These are phyloP conservation scores for Filobasidium floriforme DNA, from an alignment of 768 basidiomycete species.

Conservation along the genomic window DNA sequence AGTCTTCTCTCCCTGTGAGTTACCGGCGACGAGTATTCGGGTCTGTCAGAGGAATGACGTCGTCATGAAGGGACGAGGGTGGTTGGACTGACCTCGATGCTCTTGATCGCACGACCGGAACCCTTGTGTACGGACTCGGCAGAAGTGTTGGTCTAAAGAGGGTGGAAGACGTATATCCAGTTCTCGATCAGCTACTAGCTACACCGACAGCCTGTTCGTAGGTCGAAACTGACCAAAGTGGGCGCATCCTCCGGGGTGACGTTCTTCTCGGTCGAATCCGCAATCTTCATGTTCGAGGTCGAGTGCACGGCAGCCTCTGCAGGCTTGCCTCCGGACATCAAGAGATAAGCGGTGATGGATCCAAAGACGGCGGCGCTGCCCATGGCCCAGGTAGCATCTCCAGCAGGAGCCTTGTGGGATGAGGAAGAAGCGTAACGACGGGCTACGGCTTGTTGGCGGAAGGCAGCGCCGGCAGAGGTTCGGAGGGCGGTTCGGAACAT, in stretches of 20 bases:
- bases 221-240: slow-evolving; percentile 1
- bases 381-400: slow-evolving; percentile 20
- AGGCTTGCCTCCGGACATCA: slow-evolving; percentile 14
- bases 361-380: slow-evolving; percentile 23
- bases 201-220: too few species aligned
- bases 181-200: background rate
- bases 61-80: too few species aligned
- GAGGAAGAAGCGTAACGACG: slow-evolving; percentile 21
- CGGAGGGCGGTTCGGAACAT: slow-evolving; percentile 23
- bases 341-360: slow-evolving; percentile 18
- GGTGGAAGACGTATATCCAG: background rate
- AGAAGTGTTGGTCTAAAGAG: background rate
- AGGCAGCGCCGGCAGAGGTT: slow-evolving; percentile 10
- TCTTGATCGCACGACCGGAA: background rate
- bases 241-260: slow-evolving; percentile 16
- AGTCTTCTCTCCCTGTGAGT: slow-evolving; percentile 8
- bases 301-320: slow-evolving; percentile 17
- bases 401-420: slow-evolving; percentile 8
- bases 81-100: background rate
- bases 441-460: slow-evolving; percentile 12
- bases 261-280: slow-evolving; percentile 14
- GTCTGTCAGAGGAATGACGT: background rate
- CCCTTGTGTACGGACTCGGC: slow-evolving; percentile 3
- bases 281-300: slow-evolving; percentile 21
- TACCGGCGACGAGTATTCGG: too few species aligned